Base-by-base conservation (phyloP, 352 stramenopile species). In the Pelagophyceae sp. region DNA sequence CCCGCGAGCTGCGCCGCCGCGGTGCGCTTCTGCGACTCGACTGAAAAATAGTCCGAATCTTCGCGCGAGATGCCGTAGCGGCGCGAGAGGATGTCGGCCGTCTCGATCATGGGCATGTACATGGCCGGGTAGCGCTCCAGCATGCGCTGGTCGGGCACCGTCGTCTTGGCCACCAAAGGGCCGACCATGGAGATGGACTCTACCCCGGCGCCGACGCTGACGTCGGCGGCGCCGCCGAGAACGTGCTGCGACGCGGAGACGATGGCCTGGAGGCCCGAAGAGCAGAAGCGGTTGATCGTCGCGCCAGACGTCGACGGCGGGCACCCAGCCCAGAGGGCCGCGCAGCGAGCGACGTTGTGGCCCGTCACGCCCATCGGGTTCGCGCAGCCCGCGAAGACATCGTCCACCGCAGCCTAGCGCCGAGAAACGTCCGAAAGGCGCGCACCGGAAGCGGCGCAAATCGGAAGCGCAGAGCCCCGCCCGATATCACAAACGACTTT, bases 271-370 rank as follows among this genome's bases (percentile, higher is more conserved):
- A 98, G 96, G 38, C 92, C 93, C 0, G 87, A 95, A 1, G 93
- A 95, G 83, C 96, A 99, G 33, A 99, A 95, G 82, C 99, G 99
- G 87, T 99, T 99, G 17, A 99, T 85, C 0, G 96, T 99, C n/a
- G n/a, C n/a, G n/a, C n/a, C n/a, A n/a, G n/a, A n/a, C 60, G 94
- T 99, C 85, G 93, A 98, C 45, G 95, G 90, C 63, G 63, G 63
- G 29, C 29, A 72, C 6, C 76, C 76, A 11, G 76, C 76, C 76
- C 76, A 79, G 29, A 79, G 45, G 0, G 76, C 76, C 19, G 76
- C 76, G 33, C 77, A 77, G 35, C 76, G 61, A 15, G 35, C 76
- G 33, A 79, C 51, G 67, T 79, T 79, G 65, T 77, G 77, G 15
- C 76, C 76, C 29, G 64, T 79, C 45, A 63, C 76, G 45, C 76